Evolutionary conservation across 352 stramenopile genomes (phyloP), one percentile per base, ranked within the genome.

Genomic region (Globisporangium polare): DNA sequence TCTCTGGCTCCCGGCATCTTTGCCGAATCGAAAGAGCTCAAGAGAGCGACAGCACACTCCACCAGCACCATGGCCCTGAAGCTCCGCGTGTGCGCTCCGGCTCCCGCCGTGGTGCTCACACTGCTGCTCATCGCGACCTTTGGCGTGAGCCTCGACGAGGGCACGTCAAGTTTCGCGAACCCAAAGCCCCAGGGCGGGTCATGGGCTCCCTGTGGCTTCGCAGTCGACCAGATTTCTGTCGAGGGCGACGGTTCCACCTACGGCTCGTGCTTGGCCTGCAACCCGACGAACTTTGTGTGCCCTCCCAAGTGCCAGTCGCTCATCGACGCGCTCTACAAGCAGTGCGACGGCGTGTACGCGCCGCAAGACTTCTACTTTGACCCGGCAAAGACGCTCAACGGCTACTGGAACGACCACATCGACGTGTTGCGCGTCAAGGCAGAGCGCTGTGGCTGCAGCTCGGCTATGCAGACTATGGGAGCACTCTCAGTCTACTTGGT

Each of bases 291-390:
- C 17, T 75, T 75, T 33, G 68, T 63, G 43, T 91, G 82, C 53
- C 79, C 79, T 18, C 62, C 78, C 49, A 89, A 88, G 66, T 91
- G 82, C 65, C 82, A 91, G 51, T 58, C 79, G 49, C 76, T 91
- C n/a, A 80, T 91, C 50, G 60, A 88, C 53, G 76, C 82, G 35
- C 63, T 89, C 42, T 91, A 89, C 73, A 56, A 77, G 54, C 62
- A 86, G 49, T 91, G 82, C 62, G 75, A 88, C 63, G 70, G 66
- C 10, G 82, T 91, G 0, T 85, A 80, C 53, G 67, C 82, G 6
- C 79, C 82, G 0, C 79, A 87, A 41, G 79, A 88, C 58, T 57
- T 69, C 29, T 83, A 72, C 43, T 91, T 91, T 67, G 79, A 91
- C 55, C 75, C 79, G 1, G 71, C 76, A 0, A 59, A 73, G 47